Evolutionary conservation across 352 stramenopile genomes (phyloP), one percentile per base, ranked within the genome.

Genomic region (Globisporangium nunn): DNA sequence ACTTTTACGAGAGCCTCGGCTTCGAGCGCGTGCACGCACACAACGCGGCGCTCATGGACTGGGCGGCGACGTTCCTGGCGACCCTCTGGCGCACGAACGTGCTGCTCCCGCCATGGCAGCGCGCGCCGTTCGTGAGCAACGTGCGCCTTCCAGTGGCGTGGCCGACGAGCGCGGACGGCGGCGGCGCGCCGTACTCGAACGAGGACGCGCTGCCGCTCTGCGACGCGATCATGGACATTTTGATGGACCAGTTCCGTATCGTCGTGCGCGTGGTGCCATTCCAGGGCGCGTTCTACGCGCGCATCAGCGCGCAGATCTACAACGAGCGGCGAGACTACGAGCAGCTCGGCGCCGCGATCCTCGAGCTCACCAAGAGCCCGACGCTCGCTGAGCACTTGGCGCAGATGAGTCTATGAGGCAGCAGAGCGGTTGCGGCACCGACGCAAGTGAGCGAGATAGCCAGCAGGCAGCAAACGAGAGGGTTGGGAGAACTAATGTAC

Each of bases 261-360:
- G 76, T 85, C 29, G 80, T 89, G 54, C 78, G 80, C 40, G 75
- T 91, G 23, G 62, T 74, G 54, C 73, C 77, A 10, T 85, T 93
- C 66, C 79, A 91, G 62, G 63, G 58, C 51, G 70, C 73, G 10
- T 70, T 91, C 23, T 91, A 88, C 69, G 79, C 85, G 49, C 79
- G 81, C 58, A 88, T 93, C 64, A 91, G 81, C 48, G 78, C 81
- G 48, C 84, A 93, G 66, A 90, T 91, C 52, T 93, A 91, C 71
- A 91, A 91, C 60, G 84, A 93, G 58, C 77, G 84, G 54, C 68
- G 69, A 40, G 84, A 93, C 59, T 93, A 79, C 52, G 81, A 93
- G 62, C 70, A 80, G 52, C 67, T 93, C 17, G 84, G 75, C 31
- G 65, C 73, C 37, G 81, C 84, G 51, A 87, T 93, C 62, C 54